Conservation (phyloP, 1,284 basidiomycete genomes). For the Boletus subluridellus region DNA sequence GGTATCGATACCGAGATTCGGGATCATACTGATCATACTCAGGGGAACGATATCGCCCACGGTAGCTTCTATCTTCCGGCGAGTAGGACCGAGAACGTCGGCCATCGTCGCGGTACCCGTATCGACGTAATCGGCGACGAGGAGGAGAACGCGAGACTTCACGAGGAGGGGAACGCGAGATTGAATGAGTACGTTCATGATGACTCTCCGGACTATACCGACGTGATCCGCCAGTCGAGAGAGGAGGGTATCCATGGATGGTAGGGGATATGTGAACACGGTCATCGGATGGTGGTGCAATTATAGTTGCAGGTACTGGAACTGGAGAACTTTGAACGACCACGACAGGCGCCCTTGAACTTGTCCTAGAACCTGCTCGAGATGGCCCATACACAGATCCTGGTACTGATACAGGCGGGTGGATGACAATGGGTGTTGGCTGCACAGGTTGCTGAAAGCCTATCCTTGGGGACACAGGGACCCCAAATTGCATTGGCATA, state of each 20-base stretch:
- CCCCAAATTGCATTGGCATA: background rate
- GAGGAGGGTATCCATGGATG: conserved; percentile 13
- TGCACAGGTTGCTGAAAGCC: conserved; percentile 7
- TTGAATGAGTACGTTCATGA: background rate
- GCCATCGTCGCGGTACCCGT: conserved; percentile 7
- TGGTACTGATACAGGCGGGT: conserved; percentile 10
- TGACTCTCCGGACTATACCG: conserved; percentile 8
- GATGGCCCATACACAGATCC: conserved; percentile 13
- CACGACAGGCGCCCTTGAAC: conserved; percentile 15
- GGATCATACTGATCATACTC: conserved; percentile 7
- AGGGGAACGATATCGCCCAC: conserved; percentile 7
- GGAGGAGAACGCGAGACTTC: conserved; percentile 4
- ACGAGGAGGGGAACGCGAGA: background rate
- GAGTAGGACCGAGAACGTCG: conserved; percentile 22
- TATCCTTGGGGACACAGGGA: conserved; percentile 11
- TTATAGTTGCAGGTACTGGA: conserved; percentile 7
- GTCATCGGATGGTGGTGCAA: conserved; percentile 16
- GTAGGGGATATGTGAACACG: conserved; percentile 23
- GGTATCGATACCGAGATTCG: conserved; percentile 6
- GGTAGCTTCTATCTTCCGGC: conserved; percentile 13
- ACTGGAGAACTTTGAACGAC: conserved; percentile 17
- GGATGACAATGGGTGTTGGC: conserved; percentile 20
- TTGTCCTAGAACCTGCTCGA: conserved; percentile 19
- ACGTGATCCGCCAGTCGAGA: conserved; percentile 8
- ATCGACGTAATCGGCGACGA: background rate